These are phyloP conservation scores for Exophiala alcalophila DNA, from an alignment of 2,329 filamentous ascomycete genomes.

Conservation along the genomic window DNA sequence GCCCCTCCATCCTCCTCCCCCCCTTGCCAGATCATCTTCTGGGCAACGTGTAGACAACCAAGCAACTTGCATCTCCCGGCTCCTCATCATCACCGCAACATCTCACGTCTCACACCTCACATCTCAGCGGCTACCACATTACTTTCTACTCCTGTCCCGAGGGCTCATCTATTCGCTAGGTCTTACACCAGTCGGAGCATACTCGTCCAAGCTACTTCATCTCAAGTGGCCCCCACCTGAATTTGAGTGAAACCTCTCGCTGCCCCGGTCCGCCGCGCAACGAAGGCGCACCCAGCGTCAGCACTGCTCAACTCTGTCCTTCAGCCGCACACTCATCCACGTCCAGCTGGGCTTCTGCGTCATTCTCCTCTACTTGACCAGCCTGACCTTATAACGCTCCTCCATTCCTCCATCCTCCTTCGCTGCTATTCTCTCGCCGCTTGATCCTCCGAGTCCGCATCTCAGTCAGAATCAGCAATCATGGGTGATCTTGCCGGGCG, in stretches of 20 bases:
- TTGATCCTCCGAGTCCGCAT: background rate
- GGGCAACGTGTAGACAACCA: too few species aligned
- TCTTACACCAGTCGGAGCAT: slow-evolving; percentile 19
- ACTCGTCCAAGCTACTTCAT: slow-evolving; percentile 9
- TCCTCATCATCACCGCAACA: background rate
- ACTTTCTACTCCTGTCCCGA: background rate
- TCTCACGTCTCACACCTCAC: background rate
- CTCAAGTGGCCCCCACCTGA: slow-evolving; percentile 21
- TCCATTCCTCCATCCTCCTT: slow-evolving; percentile 1
- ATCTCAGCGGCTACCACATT: slow-evolving; percentile 13
- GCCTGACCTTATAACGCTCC: slow-evolving; percentile 7
- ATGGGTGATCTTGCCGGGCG: slow-evolving; percentile 66
- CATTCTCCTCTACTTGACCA: slow-evolving; percentile 7
- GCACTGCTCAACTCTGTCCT: slow-evolving; percentile 25
- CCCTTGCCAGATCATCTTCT: too few species aligned
- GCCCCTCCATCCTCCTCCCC: too few species aligned
- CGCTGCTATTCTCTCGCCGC: background rate
- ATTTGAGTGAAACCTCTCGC: slow-evolving; percentile 8
- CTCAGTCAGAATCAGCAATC: slow-evolving; percentile 21
- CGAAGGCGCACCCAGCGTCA: slow-evolving; percentile 19
- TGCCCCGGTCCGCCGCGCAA: slow-evolving; percentile 16
- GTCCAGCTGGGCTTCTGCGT: slow-evolving; percentile 1
- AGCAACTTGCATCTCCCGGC: background rate
- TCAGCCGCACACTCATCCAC: slow-evolving; percentile 22
- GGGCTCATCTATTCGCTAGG: slow-evolving; percentile 18